Conservation (phyloP, 441 rosid genomes). For the Gossypium schwendimanii region DNA sequence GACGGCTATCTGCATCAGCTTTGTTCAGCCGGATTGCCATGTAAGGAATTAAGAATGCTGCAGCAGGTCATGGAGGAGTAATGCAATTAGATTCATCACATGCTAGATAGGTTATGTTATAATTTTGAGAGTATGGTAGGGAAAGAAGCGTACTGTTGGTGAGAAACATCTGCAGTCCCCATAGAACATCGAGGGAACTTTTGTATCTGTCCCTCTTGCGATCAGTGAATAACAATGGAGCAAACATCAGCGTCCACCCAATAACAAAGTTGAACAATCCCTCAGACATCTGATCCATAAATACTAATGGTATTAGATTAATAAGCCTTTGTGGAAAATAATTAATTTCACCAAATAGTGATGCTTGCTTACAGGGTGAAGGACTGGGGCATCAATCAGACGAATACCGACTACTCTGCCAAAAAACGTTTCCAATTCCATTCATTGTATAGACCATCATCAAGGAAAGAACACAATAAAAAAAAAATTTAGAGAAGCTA, state of each 20-base stretch:
- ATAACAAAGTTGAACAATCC: constrained; percentile 90
- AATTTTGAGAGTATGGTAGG: constrained; percentile 7
- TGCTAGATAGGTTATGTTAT: not conserved
- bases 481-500: not conserved
- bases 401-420: constrained; percentile 74
- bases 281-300: constrained; percentile 57
- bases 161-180: constrained; percentile 94
- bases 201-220: constrained; percentile 59
- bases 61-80: constrained; percentile 3
- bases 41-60: constrained; percentile 84
- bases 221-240: constrained; percentile 87
- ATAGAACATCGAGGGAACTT: constrained; percentile 64
- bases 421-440: constrained; percentile 25
- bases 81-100: not conserved
- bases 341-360: not conserved
- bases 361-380: constrained; percentile 65
- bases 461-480: constrained; percentile 12
- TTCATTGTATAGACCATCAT: constrained; percentile 12
- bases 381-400: constrained; percentile 64
- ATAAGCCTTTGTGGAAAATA: constrained; percentile 1
- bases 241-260: constrained; percentile 96
- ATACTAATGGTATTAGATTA: not conserved
- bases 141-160: constrained; percentile 58
- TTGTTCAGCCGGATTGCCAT: constrained; percentile 80
- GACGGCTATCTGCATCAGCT: constrained; percentile 28